phyloP scores from a whole-genome alignment of 106 monocot species.

The Allium cepa region DNA sequence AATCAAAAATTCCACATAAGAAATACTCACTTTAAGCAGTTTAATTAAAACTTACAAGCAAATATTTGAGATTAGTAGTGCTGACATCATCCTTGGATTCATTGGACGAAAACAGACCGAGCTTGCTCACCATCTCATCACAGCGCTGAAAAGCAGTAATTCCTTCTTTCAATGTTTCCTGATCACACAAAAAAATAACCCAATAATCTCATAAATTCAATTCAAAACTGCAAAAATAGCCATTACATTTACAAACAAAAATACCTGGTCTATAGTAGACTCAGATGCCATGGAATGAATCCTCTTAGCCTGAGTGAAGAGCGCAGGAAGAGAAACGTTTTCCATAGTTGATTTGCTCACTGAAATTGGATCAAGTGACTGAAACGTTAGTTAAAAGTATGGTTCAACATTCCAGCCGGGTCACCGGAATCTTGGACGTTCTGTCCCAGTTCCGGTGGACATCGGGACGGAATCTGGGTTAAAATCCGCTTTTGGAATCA shows the following conservation, averaged over 20 bases:
- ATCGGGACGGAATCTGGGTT: no score
- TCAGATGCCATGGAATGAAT: conserved; percentile 58
- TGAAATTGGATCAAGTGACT: not conserved
- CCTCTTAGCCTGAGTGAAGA: conserved; percentile 68
- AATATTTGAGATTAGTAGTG: conserved; percentile 90
- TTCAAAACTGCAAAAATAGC: no score
- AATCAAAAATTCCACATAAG: no score
- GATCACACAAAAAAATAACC: no score
- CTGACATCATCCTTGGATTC: conserved; percentile 91
- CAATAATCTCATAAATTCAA: no score
- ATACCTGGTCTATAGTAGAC: conserved; percentile 47
- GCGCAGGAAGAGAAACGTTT: conserved; percentile 65
- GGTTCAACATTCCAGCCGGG: no score
- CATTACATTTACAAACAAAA: not conserved
- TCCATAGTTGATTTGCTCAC: conserved; percentile 26
- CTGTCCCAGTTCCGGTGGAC: no score
- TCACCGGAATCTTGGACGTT: no score
- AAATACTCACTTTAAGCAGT: no score
- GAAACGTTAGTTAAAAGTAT: not conserved
- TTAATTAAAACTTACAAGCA: conserved; percentile 37
- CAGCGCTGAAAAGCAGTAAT: not conserved
- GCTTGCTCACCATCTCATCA: conserved; percentile 74
- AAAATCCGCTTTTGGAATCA: no score
- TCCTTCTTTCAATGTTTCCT: no score
- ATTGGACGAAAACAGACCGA: conserved; percentile 85